Evolutionary conservation across 2,329 filamentous ascomycete species (phyloP).

Genomic region (Fusarium musae): DNA sequence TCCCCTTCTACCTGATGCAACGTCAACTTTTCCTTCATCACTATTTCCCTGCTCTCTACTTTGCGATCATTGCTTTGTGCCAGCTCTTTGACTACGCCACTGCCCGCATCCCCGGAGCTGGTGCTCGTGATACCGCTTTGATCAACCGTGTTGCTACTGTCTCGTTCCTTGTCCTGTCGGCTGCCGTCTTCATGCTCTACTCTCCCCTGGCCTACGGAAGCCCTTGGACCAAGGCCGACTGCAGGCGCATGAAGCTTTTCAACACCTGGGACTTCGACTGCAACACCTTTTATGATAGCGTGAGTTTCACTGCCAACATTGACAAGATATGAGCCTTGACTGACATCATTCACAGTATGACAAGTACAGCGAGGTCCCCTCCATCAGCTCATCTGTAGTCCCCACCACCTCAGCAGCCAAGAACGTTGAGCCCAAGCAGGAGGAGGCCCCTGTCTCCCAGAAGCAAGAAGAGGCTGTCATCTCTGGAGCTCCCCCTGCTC

Average conservation of each 20-base stretch:
- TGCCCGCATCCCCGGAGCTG: constrained; percentile 75
- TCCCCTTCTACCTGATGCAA: constrained; percentile 98
- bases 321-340: neutral
- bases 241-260: constrained; percentile 87
- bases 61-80: constrained; percentile 88
- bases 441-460: constrained; percentile 40
- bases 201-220: constrained; percentile 93
- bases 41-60: constrained; percentile 97
- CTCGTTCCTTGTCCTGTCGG: constrained; percentile 77
- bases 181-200: constrained; percentile 84
- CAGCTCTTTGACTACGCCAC: constrained; percentile 90
- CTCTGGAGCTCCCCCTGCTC: constrained; percentile 59
- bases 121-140: constrained; percentile 72
- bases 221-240: constrained; percentile 89
- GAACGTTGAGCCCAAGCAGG: constrained; percentile 38
- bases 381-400: constrained; percentile 44
- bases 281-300: constrained; percentile 87
- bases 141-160: constrained; percentile 81
- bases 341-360: constrained; percentile 57
- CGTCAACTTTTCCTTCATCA: constrained; percentile 98
- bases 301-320: constrained; percentile 65
- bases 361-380: constrained; percentile 52
- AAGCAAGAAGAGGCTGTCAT: constrained; percentile 51
- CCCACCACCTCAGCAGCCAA: constrained; percentile 44
- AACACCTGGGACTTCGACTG: constrained; percentile 97